Base-by-base conservation (phyloP, 2,329 filamentous ascomycete genomes). In the Fusarium chaquense region DNA sequence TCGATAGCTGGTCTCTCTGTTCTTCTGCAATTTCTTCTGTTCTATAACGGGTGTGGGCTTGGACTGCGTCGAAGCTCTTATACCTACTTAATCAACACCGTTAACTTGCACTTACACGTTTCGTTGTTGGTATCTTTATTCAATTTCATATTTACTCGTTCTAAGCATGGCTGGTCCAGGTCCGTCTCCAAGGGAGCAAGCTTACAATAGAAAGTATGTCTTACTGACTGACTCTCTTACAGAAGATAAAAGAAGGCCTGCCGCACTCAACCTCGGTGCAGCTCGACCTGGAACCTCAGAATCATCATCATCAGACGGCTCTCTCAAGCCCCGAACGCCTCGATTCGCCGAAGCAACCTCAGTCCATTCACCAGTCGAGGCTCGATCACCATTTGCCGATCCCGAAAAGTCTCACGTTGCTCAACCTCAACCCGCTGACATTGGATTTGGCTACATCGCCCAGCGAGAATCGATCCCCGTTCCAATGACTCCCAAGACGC, bases 401-500 rank as follows among this genome's bases (percentile, higher is more conserved):
- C 84, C 86, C 49, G 85, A 87, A 43, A 83, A 82, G 68, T 85
- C 85, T 44, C 83, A 87, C 78, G 58, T 71, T 38, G 83, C 87
- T 55, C 87, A 91, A 78, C 83, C 90, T 56, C 91, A 93, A 77
- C 92, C 94, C 33, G 92, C 90, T 62, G 94, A 97, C 82, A 88
- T 97, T 70, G 94, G 94, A 71, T 98, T 98, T 80, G 94, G 94
- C 78, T 98, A 97, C 82, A 92, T 98, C 77, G 86, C 88, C 74
- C 85, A 85, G 73, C 81, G 83, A 78, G 83, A 90, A 73, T 82
- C 85, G 64, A 85, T 90, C 76, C 85, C 85, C 70, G 84, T 87
- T 77, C 90, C 86, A 63, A 87, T 87, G 84, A 88, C 90, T 38
- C 93, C 93, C 55, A 90, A 86, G 74, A 91, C 92, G 22, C 93